Base-by-base conservation (phyloP, 768 basidiomycete species). In the Collybia mongolica region DNA sequence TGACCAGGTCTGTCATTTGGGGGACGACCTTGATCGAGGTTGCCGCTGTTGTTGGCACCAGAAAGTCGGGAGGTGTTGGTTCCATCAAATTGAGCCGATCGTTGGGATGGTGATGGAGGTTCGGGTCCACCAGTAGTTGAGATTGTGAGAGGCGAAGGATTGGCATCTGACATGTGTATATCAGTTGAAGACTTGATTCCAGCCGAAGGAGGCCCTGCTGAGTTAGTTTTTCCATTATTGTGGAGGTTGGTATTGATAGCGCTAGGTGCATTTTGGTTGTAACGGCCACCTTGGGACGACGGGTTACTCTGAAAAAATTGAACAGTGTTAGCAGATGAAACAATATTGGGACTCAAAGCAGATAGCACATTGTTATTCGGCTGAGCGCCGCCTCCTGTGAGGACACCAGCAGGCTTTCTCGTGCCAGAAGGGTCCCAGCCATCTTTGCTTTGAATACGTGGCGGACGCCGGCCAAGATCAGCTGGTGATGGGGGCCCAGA, bases 291-390 rank as follows among this genome's bases (percentile, higher is more conserved):
- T 39, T 62, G 64, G 19, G 56, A 59, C 39, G 59, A 49, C 53
- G 62, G 55, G 26, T 51, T 59, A 48, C 49, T 56, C 58, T 59
- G 58, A 53, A 44, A 55, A 23, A 61, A 54, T 39, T 54, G 32
- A 52, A 44, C 22, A 29, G 44, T 38, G 56, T 63, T 47, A 57
- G 63, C 53, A 40, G 51, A 29, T 15, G 43, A 36, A 42, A 45
- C 22, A 32, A 29, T 6, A 52, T 26, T 24, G 29, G 47, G 52
- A 47, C 48, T 58, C 48, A 54, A 56, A 55, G 53, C 52, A 29
- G 48, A 54, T 54, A 55, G 65, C 67, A 68, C 72, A 68, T 73
- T 72, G 53, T 64, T 65, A 46, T 54, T 58, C 28, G 63, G 39
- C 46, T 61, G 50, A 26, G 60, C 35, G 50, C 55, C 54, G 46